Percentiles rank a stretch among this genome's conserved stretches.
phyloP scores from a whole-genome alignment of 768 basidiomycete species.

The Infundibulicybe gibba region DNA sequence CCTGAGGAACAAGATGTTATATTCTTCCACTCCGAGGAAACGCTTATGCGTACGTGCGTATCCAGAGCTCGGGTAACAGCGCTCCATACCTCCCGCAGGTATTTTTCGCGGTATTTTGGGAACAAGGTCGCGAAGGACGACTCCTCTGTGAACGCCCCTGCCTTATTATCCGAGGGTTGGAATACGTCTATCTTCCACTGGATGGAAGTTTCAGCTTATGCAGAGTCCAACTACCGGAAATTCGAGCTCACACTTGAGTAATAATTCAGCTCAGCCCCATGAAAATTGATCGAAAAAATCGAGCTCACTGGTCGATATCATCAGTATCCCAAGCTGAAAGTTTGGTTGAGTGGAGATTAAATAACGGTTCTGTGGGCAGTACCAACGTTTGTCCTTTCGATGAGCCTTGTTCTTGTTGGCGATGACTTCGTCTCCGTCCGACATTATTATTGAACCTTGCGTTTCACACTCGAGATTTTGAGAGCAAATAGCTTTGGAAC shows the following conservation, averaged over 20 bases:
- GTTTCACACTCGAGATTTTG: conserved; percentile 3
- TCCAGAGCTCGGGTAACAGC: conserved; percentile 85
- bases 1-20: conserved; percentile 40
- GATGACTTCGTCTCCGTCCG: conserved; percentile 38
- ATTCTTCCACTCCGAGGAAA: neutral
- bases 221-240: neutral
- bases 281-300: conserved; percentile 1
- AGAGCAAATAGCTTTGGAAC: conserved; percentile 5
- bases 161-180: conserved; percentile 68
- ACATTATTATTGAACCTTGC: conserved; percentile 24
- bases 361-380: neutral
- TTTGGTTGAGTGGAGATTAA: conserved; percentile 8
- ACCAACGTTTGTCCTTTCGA: conserved; percentile 92
- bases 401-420: conserved; percentile 86
- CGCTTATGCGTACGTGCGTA: conserved; percentile 49
- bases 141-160: conserved; percentile 87
- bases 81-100: conserved; percentile 92
- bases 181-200: conserved; percentile 93
- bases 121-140: conserved; percentile 98
- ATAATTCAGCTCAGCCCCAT: conserved; percentile 2
- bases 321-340: conserved; percentile 95
- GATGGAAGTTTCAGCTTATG: neutral
- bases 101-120: conserved; percentile 97
- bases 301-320: conserved; percentile 93
- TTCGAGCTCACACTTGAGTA: conserved; percentile 37